Conservation (phyloP, 2,329 filamentous ascomycete species). For the Colletotrichum tamarilloi region DNA sequence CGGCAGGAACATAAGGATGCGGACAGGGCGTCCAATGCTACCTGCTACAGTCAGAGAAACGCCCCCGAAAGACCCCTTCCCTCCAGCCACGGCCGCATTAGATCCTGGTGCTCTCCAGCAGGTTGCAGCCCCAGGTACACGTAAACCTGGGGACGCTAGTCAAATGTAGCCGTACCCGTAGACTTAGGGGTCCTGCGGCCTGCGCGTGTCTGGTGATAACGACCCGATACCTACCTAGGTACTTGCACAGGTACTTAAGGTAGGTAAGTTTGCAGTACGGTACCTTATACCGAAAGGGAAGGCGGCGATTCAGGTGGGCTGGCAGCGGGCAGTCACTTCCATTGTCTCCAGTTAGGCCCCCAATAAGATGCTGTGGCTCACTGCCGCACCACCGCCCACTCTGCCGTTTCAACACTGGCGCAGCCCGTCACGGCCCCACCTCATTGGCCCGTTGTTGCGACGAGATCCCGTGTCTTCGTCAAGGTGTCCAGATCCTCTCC, state of each 20-base stretch:
- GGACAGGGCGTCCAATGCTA: background rate
- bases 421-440: background rate
- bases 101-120: background rate
- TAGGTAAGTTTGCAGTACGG: no score
- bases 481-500: background rate
- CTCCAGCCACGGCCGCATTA: background rate
- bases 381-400: constrained; percentile 5
- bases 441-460: constrained; percentile 7
- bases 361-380: background rate
- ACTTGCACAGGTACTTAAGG: no score
- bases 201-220: background rate
- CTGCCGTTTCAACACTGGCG: constrained; percentile 11
- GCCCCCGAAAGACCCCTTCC: background rate
- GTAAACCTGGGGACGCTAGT: background rate
- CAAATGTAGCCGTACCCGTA: background rate
- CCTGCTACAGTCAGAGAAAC: background rate
- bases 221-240: background rate
- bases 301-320: background rate
- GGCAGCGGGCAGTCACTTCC: background rate
- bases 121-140: background rate
- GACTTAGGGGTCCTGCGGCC: background rate
- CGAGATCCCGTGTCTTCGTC: background rate
- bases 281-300: background rate
- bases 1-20: constrained; percentile 18
- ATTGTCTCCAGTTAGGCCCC: background rate